Evolutionary conservation across 768 basidiomycete species (phyloP).

Genomic region (Termitomyces sp.): DNA sequence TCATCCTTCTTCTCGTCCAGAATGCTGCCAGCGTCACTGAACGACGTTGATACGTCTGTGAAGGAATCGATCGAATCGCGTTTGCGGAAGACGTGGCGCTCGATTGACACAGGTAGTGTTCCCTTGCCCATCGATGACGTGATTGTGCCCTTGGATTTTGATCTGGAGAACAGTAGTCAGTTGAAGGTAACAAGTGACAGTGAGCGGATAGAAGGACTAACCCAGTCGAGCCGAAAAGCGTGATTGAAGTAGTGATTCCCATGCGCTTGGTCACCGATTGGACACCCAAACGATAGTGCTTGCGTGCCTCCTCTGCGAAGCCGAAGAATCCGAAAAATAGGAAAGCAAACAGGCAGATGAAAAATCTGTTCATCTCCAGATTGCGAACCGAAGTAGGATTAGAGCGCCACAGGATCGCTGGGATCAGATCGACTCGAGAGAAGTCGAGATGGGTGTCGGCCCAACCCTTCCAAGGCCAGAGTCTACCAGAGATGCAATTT

Average conservation of each 20-base stretch:
- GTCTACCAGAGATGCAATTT: too few relatives aligned
- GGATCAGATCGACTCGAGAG: conserved; percentile 34
- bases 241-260: conserved; percentile 18
- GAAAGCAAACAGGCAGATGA: conserved; percentile 32
- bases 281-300: conserved; percentile 34
- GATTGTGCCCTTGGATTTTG: conserved; percentile 21
- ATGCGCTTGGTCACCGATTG: conserved; percentile 28
- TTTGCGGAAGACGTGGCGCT: conserved; percentile 40
- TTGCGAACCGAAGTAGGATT: conserved; percentile 2
- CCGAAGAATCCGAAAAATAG: conserved; percentile 57
- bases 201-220: conserved; percentile 8
- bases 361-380: conserved; percentile 39
- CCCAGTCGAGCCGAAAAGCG: conserved; percentile 23
- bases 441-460: conserved; percentile 49
- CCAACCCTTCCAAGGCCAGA: conserved; percentile 52
- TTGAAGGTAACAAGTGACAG: background rate
- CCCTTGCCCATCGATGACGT: conserved; percentile 19
- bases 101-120: conserved; percentile 44
- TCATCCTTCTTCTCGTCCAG: conserved; percentile 27
- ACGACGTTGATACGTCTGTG: conserved; percentile 37
- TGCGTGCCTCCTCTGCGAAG: conserved; percentile 46
- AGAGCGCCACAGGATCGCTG: conserved; percentile 36
- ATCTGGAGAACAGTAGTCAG: conserved; percentile 5
- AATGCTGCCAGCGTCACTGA: conserved; percentile 36
- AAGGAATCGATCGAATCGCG: conserved; percentile 48